phyloP scores from a whole-genome alignment of 2,329 filamentous ascomycete genomes.

The Didymella exigua region DNA sequence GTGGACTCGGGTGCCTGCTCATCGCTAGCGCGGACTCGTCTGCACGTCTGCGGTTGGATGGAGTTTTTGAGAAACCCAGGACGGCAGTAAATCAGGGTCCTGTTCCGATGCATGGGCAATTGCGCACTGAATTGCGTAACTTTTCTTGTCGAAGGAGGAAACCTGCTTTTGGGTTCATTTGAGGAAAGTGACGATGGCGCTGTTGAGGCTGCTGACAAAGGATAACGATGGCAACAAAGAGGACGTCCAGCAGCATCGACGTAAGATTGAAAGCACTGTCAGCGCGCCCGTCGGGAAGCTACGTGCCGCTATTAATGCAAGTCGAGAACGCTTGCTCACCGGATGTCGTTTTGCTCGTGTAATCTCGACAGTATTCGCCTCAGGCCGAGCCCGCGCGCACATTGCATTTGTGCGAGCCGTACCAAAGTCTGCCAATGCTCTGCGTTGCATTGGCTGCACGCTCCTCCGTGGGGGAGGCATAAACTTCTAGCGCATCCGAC shows the following conservation, averaged over 20 bases:
- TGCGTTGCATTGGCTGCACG: conserved; percentile 23
- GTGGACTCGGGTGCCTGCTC: not conserved
- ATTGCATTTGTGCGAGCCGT: conserved; percentile 6
- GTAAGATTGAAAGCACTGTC: not conserved
- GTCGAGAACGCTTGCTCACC: conserved; percentile 3
- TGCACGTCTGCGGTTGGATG: conserved; percentile 8
- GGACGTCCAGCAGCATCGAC: conserved; percentile 1
- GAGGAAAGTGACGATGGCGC: conserved; percentile 6
- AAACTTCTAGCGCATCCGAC: conserved; percentile 13
- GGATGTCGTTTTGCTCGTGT: conserved; percentile 4
- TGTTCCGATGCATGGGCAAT: conserved; percentile 16
- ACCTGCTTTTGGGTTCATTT: conserved; percentile 14
- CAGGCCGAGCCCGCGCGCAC: conserved; percentile 5
- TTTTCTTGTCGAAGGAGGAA: conserved; percentile 1
- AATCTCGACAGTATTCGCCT: conserved; percentile 7
- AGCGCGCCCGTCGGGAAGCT: conserved; percentile 8
- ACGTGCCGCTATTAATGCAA: conserved; percentile 4
- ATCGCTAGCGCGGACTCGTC: conserved; percentile 6
- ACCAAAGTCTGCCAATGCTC: conserved; percentile 23
- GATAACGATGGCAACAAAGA: conserved; percentile 6
- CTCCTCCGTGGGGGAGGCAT: conserved; percentile 20
- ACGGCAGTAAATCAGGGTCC: conserved; percentile 15
- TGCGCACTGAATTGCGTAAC: conserved; percentile 12
- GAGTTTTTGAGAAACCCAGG: not conserved
- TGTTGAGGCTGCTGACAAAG: conserved; percentile 3